phyloP scores from a whole-genome alignment of 768 basidiomycete species.

The Mrakia frigida region DNA sequence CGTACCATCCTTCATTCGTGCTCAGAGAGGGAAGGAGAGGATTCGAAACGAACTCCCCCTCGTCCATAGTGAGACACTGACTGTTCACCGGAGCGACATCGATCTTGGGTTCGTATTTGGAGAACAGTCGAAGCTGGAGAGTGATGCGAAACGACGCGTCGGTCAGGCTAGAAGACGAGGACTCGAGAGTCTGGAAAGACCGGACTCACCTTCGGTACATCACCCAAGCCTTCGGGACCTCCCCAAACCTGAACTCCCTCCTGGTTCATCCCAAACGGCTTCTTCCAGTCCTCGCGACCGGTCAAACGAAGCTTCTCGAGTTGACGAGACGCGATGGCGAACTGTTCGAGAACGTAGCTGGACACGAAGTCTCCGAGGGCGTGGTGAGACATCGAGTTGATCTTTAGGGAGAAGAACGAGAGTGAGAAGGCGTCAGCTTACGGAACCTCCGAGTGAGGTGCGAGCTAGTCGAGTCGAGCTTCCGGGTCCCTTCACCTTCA shows the following conservation, averaged over 20 bases:
- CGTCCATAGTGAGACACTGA: background rate
- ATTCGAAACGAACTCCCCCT: background rate
- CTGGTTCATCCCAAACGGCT: background rate
- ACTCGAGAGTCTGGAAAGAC: background rate
- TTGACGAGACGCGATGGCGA: background rate
- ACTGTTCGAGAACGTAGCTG: too few species aligned
- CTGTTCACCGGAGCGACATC: background rate
- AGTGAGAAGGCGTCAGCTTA: background rate
- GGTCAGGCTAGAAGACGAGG: background rate
- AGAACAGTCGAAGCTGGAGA: background rate
- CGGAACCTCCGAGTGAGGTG: too few species aligned
- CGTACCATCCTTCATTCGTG: background rate
- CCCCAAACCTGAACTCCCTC: background rate
- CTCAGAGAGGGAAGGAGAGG: background rate
- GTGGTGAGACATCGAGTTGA: background rate
- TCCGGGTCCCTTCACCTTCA: too few species aligned
- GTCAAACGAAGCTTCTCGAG: background rate
- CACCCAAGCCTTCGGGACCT: background rate
- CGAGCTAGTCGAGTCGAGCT: too few species aligned
- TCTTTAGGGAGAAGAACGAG: background rate
- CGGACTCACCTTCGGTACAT: background rate
- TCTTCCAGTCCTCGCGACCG: background rate
- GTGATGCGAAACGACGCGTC: background rate
- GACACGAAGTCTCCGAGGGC: background rate
- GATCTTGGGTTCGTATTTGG: background rate